These are phyloP conservation scores for Articulospora tetracladia DNA, from an alignment of 495 filamentous ascomycete species.

Conservation along the genomic window DNA sequence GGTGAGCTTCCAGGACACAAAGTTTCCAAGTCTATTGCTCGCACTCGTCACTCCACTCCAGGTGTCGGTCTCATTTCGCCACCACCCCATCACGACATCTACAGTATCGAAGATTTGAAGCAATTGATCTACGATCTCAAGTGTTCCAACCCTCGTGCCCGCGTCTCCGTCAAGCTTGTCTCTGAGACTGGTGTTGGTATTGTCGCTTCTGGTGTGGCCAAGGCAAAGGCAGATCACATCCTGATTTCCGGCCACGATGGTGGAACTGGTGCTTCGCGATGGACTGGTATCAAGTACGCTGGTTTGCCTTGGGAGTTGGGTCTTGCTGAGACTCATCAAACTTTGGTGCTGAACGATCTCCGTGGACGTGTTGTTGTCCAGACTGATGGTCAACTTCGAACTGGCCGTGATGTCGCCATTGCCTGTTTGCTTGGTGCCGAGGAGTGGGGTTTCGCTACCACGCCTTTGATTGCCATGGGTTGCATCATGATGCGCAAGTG, in stretches of 20 bases:
- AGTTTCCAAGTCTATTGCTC: constrained; percentile 93
- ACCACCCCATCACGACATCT: constrained; percentile 98
- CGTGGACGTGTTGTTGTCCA: constrained; percentile 96
- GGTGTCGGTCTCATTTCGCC: constrained; percentile 99
- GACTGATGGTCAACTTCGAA: constrained; percentile 94
- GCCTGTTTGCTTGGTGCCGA: constrained; percentile 95
- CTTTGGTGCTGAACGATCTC: constrained; percentile 95
- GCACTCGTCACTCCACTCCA: constrained; percentile 96
- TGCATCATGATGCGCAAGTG: constrained; percentile 94
- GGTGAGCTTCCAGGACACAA: constrained; percentile 98
- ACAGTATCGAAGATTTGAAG: constrained; percentile 98
- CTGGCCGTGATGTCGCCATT: constrained; percentile 92
- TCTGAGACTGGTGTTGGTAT: constrained; percentile 98
- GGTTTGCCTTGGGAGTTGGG: constrained; percentile 98
- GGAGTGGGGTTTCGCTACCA: constrained; percentile 98
- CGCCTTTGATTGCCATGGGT: constrained; percentile 94
- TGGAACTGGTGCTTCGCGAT: constrained; percentile 95
- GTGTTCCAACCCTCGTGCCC: constrained; percentile 90
- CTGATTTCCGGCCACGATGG: constrained; percentile 97
- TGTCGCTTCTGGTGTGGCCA: constrained; percentile 96
- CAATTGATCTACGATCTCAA: constrained; percentile 99
- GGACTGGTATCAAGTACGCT: constrained; percentile 99
- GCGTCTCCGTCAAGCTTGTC: constrained; percentile 98
- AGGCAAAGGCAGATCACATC: constrained; percentile 97
- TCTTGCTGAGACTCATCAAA: constrained; percentile 98